Evolutionary conservation across 352 stramenopile species (phyloP).

Genomic region (Detonula confervacea): DNA sequence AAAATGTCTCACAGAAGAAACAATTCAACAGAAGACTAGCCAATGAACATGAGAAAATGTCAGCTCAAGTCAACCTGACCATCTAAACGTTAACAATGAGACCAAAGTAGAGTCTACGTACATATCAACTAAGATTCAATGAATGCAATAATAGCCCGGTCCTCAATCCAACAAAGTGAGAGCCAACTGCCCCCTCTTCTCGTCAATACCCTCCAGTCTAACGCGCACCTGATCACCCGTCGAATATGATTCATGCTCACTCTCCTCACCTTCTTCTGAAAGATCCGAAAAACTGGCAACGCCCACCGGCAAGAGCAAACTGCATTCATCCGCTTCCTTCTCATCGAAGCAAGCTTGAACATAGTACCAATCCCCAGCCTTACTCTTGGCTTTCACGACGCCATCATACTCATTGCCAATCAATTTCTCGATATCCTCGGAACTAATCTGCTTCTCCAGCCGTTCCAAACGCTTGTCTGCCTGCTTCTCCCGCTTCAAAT

Average conservation of each 20-base stretch:
- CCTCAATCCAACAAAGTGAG: conserved; percentile 61
- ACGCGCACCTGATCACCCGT: conserved; percentile 69
- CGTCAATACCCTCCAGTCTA: conserved; percentile 76
- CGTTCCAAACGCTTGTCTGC: conserved; percentile 66
- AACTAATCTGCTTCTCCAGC: conserved; percentile 60
- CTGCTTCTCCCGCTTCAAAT: conserved; percentile 72
- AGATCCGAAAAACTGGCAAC: conserved; percentile 47
- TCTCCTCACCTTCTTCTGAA: conserved; percentile 11
- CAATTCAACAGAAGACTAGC: no score
- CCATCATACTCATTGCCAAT: conserved; percentile 68
- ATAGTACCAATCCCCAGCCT: conserved; percentile 78
- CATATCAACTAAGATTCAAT: no score
- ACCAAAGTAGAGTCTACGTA: no score
- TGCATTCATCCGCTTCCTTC: conserved; percentile 12
- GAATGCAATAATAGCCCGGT: no score
- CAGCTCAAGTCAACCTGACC: no score
- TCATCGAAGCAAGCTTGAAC: conserved; percentile 57
- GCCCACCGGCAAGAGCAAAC: conserved; percentile 54
- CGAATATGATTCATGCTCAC: conserved; percentile 19
- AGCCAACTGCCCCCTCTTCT: conserved; percentile 75
- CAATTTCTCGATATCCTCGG: conserved; percentile 57
- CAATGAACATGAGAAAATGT: no score
- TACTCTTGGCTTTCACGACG: conserved; percentile 74
- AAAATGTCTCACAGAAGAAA: no score
- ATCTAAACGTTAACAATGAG: no score